Percentiles rank a stretch among this genome's conserved stretches.
Evolutionary conservation across 805 yeast species (phyloP).

Genomic region (Metschnikowia baotianmanensis): DNA sequence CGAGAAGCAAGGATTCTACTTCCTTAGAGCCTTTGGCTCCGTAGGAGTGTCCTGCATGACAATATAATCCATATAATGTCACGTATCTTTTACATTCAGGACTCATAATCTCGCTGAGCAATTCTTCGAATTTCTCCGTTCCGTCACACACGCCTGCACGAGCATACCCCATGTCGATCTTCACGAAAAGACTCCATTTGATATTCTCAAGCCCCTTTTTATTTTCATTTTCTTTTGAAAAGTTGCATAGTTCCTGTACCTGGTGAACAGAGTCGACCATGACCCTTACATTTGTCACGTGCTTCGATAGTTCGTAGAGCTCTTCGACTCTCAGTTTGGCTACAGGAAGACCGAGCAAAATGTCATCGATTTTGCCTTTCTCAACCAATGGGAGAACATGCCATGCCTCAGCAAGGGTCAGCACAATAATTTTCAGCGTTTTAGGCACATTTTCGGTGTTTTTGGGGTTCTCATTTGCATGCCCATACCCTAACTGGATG

Average conservation of each 20-base stretch:
- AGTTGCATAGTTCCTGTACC: conserved; percentile 46
- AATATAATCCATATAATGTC: conserved; percentile 64
- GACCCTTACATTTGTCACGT: conserved; percentile 46
- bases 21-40: conserved; percentile 41
- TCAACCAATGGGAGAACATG: conserved; percentile 40
- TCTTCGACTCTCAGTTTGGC: conserved; percentile 50
- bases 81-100: conserved; percentile 25
- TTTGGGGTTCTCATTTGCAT: not conserved
- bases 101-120: conserved; percentile 16
- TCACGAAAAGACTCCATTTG: conserved; percentile 65
- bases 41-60: conserved; percentile 81
- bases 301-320: conserved; percentile 40
- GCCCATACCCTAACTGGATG: conserved; percentile 45
- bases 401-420: conserved; percentile 70
- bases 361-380: conserved; percentile 35
- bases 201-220: conserved; percentile 21
- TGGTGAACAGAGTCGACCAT: conserved; percentile 65
- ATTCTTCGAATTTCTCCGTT: conserved; percentile 21
- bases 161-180: conserved; percentile 68
- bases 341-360: conserved; percentile 41
- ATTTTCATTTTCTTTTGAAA: too few relatives aligned
- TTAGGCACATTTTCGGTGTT: conserved; percentile 27
- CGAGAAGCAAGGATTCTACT: conserved; percentile 48
- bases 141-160: conserved; percentile 55
- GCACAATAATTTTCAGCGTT: conserved; percentile 58